phyloP scores from a whole-genome alignment of 2,329 filamentous ascomycete species.

The Scedosporium boydii region DNA sequence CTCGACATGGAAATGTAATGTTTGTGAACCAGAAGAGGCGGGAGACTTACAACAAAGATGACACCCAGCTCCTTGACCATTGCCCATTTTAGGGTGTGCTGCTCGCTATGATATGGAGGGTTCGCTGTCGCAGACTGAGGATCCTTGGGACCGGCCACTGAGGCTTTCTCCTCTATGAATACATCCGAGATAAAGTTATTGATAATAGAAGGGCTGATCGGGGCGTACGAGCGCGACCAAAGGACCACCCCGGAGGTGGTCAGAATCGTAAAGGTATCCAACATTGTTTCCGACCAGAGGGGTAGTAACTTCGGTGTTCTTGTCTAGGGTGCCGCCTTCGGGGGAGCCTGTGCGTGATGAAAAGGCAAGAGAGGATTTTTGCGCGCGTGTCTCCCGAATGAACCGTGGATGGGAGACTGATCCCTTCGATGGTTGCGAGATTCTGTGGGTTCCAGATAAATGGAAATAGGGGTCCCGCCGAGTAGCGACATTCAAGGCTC shows the following conservation, averaged over 20 bases:
- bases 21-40: neutral
- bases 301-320: neutral
- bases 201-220: slow-evolving; percentile 72
- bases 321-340: neutral
- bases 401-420: too few species aligned
- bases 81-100: slow-evolving; percentile 92
- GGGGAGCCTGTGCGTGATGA: neutral
- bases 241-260: slow-evolving; percentile 94
- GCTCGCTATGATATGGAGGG: slow-evolving; percentile 76
- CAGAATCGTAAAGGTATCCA: slow-evolving; percentile 94
- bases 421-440: too few species aligned
- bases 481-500: slow-evolving; percentile 9
- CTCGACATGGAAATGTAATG: neutral
- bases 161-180: slow-evolving; percentile 88
- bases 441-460: too few species aligned
- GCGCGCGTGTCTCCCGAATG: too few species aligned
- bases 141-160: slow-evolving; percentile 50
- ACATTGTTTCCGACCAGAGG: slow-evolving; percentile 44
- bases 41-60: slow-evolving; percentile 70
- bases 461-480: neutral
- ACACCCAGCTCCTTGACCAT: slow-evolving; percentile 84
- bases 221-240: slow-evolving; percentile 82
- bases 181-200: slow-evolving; percentile 94
- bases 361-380: neutral
- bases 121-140: slow-evolving; percentile 51